Evolutionary conservation across 2,329 filamentous ascomycete species (phyloP), one percentile per base, ranked within the genome.

Genomic region (Botrytis aclada): DNA sequence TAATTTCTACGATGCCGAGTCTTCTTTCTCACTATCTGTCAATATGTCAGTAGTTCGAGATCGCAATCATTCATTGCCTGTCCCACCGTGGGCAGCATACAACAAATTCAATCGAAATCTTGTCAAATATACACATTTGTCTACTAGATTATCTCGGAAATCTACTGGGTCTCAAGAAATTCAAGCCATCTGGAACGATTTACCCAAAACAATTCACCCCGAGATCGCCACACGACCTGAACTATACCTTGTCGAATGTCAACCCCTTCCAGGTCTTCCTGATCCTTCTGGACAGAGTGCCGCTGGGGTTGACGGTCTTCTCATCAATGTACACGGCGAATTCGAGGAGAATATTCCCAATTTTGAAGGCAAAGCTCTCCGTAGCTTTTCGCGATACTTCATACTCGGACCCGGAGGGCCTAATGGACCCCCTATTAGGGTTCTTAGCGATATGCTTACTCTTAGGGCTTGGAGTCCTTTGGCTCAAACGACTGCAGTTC

Each of bases 241-340:
- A 79, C 92, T 94, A 78, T 97, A 94, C 86, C 88, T 94, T 70
- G 89, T 97, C 80, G 94, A 97, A 82, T 95, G 93, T 77, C 91
- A 94, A 78, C 87, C 91, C 25, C 84, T 95, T 47, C 88, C 90
- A 2, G 90, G 91, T 47, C 86, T 97, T 37, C 87, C 88, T 4
- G 93, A 97, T 77, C 90, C 90, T 4, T 87, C 86, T 20, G 89
- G 90, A 1, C 86, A 90, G 75, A 90, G 86, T 74, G 80, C 83
- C 1, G 83, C 84, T 32, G 93, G 93, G 7, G 93, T 95, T 32
- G 92, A 93, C 75, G 93, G 94, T 12, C 88, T 97, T 76, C 87
- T 93, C 67, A 88, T 97, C 76, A 91, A 88, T 12, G 86, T 95
- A n/a, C 92, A 96, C 78, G 93, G 94, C 75, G 92, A 95, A 78